phyloP scores from a whole-genome alignment of 805 yeast genomes.

The Candida railenensis region DNA sequence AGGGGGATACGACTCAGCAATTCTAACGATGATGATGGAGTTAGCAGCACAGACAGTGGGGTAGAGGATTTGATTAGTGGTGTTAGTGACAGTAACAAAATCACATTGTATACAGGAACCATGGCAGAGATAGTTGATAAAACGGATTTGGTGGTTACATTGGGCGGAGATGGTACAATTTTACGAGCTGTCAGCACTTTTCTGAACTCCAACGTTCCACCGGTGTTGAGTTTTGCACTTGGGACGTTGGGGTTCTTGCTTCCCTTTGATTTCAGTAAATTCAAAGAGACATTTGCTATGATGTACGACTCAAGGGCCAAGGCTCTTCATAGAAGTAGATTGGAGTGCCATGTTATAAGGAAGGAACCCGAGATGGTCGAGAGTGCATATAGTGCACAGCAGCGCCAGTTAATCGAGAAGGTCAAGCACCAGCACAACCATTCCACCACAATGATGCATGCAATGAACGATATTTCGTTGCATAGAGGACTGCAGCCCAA shows the following conservation, averaged over 20 bases:
- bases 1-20: not conserved
- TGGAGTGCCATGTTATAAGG: slow-evolving; percentile 67
- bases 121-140: slow-evolving; percentile 55
- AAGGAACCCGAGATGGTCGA: slow-evolving; percentile 11
- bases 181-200: slow-evolving; percentile 80
- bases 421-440: slow-evolving; percentile 18
- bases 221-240: slow-evolving; percentile 81
- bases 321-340: slow-evolving; percentile 72
- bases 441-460: slow-evolving; percentile 51
- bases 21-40: slow-evolving; percentile 6
- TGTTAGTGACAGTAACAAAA: slow-evolving; percentile 4
- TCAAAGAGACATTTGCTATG: slow-evolving; percentile 56
- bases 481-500: slow-evolving; percentile 91
- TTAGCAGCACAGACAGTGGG: slow-evolving; percentile 13
- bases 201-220: slow-evolving; percentile 75
- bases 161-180: slow-evolving; percentile 98
- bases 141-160: slow-evolving; percentile 77
- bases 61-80: not conserved
- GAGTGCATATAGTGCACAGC: slow-evolving; percentile 16
- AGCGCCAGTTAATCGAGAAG: slow-evolving; percentile 9
- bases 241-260: slow-evolving; percentile 89
- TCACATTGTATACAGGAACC: slow-evolving; percentile 56
- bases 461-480: slow-evolving; percentile 88
- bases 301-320: slow-evolving; percentile 69
- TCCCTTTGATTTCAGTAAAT: slow-evolving; percentile 77